Conservation (phyloP, 2,329 filamentous ascomycete species). For the Pyrenochaeta sp. region DNA sequence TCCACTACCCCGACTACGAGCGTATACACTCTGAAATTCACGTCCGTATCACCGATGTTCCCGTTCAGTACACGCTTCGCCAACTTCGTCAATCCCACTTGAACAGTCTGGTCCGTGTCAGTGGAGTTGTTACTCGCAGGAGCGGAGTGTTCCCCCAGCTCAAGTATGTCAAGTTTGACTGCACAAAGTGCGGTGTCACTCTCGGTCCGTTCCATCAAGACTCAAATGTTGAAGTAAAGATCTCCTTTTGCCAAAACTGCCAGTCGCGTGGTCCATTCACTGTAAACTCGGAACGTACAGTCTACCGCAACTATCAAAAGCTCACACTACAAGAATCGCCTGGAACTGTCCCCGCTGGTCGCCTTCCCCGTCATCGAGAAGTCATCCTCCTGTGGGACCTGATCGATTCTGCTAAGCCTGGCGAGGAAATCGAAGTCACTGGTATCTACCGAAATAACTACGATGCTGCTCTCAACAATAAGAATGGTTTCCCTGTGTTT, state of each 20-base stretch:
- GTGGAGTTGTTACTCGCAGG: slow-evolving; percentile 91
- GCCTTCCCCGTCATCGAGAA: slow-evolving; percentile 90
- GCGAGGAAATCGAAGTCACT: slow-evolving; percentile 96
- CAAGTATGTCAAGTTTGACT: slow-evolving; percentile 99
- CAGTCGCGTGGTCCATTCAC: slow-evolving; percentile 95
- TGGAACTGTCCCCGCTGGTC: slow-evolving; percentile 93
- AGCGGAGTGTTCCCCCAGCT: slow-evolving; percentile 97
- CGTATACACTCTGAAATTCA: slow-evolving; percentile 98
- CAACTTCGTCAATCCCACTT: slow-evolving; percentile 95
- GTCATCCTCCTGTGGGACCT: slow-evolving; percentile 96
- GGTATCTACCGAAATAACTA: slow-evolving; percentile 99
- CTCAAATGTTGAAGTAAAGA: slow-evolving; percentile 94
- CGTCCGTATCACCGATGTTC: slow-evolving; percentile 93
- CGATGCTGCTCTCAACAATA: slow-evolving; percentile 96
- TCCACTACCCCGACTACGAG: slow-evolving; percentile 97
- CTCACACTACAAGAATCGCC: slow-evolving; percentile 96
- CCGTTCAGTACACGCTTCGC: slow-evolving; percentile 92
- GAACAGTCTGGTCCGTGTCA: slow-evolving; percentile 93
- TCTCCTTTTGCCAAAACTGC: slow-evolving; percentile 95
- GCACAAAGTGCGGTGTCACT: slow-evolving; percentile 88
- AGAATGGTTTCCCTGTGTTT: slow-evolving; percentile 98
- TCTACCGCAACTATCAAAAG: slow-evolving; percentile 99
- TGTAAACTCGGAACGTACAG: slow-evolving; percentile 95
- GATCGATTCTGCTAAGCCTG: slow-evolving; percentile 95
- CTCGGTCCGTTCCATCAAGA: slow-evolving; percentile 97